These are phyloP conservation scores for Polygonum maritimum DNA, from an alignment of 148 eudicot species.

Conservation along the genomic window DNA sequence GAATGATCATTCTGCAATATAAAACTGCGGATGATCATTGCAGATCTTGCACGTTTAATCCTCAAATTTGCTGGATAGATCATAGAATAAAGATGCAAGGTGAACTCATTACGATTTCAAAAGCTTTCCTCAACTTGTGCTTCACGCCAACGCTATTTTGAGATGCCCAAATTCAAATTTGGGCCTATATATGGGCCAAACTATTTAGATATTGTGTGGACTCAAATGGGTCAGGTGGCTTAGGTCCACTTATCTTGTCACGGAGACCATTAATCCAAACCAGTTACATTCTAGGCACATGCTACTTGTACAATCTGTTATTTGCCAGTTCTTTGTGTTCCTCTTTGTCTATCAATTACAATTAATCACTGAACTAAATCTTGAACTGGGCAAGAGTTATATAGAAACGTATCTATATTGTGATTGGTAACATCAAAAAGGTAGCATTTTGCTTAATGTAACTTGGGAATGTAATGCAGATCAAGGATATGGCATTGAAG, in stretches of 20 bases:
- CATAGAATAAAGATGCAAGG: too few relatives aligned
- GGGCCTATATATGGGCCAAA: slow-evolving; percentile 1
- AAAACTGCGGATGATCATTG: not conserved
- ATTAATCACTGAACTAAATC: not conserved
- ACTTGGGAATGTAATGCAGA: slow-evolving; percentile 32
- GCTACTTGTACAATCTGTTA: not conserved
- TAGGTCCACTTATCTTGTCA: not conserved
- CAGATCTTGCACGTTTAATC: not conserved
- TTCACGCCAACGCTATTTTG: not conserved
- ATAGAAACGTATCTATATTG: not conserved
- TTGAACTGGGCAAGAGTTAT: not conserved
- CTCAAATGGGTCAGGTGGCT: not conserved
- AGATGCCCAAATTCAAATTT: not conserved
- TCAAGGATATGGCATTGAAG: slow-evolving; percentile 90
- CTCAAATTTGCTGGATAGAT: not conserved
- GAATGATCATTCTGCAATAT: not conserved
- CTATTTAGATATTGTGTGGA: not conserved
- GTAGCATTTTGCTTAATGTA: not conserved
- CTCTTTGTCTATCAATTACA: not conserved
- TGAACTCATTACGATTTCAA: not conserved
- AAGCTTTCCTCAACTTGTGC: not conserved
- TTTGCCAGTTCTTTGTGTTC: not conserved
- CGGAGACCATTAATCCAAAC: not conserved
- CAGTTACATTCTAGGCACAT: not conserved
- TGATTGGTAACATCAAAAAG: not conserved